Conservation (phyloP, 257 asterid species). For the Gynochthodes officinalis region DNA sequence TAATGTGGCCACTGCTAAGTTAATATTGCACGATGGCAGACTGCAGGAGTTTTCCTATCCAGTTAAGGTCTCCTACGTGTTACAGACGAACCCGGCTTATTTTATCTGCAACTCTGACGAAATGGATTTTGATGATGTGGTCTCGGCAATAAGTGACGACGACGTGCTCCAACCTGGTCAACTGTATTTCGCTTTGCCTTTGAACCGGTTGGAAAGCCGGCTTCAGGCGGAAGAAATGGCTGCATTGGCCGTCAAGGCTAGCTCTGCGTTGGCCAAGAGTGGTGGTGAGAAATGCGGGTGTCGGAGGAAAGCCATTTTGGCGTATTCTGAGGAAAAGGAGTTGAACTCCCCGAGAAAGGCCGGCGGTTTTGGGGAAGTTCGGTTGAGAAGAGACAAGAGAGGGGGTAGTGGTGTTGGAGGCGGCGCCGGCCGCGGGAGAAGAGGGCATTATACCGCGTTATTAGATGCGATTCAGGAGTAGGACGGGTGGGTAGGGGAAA, state of each 20-base stretch:
- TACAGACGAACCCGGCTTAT: slow-evolving; percentile 61
- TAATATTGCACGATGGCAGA: slow-evolving; percentile 68
- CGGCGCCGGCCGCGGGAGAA: slow-evolving; percentile 36
- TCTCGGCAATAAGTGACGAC: slow-evolving; percentile 63
- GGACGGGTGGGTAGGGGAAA: slow-evolving; percentile 38
- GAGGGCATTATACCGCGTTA: slow-evolving; percentile 44
- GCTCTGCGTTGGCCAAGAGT: slow-evolving; percentile 67
- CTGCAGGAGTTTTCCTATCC: slow-evolving; percentile 79
- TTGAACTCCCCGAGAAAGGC: slow-evolving; percentile 25
- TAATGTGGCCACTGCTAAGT: slow-evolving; percentile 68
- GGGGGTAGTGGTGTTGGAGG: slow-evolving; percentile 11
- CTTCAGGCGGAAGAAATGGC: slow-evolving; percentile 92
- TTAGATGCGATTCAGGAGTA: slow-evolving; percentile 80
- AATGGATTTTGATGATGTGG: slow-evolving; percentile 80
- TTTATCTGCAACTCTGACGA: slow-evolving; percentile 92
- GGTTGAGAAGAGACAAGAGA: slow-evolving; percentile 25
- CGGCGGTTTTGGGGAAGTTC: slow-evolving; percentile 22
- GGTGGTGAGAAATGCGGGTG: slow-evolving; percentile 59
- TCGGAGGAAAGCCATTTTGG: slow-evolving; percentile 34
- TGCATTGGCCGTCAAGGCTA: slow-evolving; percentile 94
- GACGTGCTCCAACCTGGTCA: slow-evolving; percentile 84
- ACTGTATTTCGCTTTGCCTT: slow-evolving; percentile 79
- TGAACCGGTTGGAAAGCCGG: slow-evolving; percentile 50
- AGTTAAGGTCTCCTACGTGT: slow-evolving; percentile 59
- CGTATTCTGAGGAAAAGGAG: slow-evolving; percentile 30